Conservation (phyloP, 2,329 filamentous ascomycete genomes). For the Rachicladosporium sp. region DNA sequence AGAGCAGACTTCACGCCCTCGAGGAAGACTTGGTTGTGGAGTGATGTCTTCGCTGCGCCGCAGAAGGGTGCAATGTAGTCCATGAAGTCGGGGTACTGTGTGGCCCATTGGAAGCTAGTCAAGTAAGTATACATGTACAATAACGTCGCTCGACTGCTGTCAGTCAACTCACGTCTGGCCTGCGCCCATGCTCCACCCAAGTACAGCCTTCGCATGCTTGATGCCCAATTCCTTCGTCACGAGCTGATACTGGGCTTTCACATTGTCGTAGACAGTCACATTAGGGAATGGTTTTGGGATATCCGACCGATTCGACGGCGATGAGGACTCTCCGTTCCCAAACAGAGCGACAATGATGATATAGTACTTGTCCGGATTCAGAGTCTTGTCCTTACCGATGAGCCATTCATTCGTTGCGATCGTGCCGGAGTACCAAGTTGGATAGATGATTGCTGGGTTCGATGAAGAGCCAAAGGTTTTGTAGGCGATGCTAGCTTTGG, state of each 20-base stretch:
- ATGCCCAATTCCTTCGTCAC: slow-evolving; percentile 52
- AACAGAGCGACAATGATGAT: slow-evolving; percentile 59
- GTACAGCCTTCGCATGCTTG: slow-evolving; percentile 47
- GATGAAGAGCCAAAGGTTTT: slow-evolving; percentile 57
- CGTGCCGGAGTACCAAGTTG: slow-evolving; percentile 59
- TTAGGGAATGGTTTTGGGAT: slow-evolving; percentile 42
- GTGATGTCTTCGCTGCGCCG: slow-evolving; percentile 48
- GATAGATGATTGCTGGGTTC: slow-evolving; percentile 59
- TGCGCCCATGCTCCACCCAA: slow-evolving; percentile 62
- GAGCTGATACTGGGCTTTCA: slow-evolving; percentile 52
- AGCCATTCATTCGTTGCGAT: slow-evolving; percentile 68
- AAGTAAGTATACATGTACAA: too few species aligned
- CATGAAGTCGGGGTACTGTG: slow-evolving; percentile 42
- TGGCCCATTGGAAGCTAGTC: slow-evolving; percentile 22
- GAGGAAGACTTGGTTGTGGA: slow-evolving; percentile 58
- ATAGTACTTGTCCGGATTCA: slow-evolving; percentile 53
- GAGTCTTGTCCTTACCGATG: slow-evolving; percentile 50
- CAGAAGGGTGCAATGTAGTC: slow-evolving; percentile 55
- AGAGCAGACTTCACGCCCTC: slow-evolving; percentile 51
- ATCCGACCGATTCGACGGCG: slow-evolving; percentile 45
- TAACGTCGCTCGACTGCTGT: too few species aligned
- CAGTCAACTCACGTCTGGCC: slow-evolving; percentile 37
- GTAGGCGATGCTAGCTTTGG: slow-evolving; percentile 59
- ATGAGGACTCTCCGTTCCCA: slow-evolving; percentile 56
- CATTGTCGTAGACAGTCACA: slow-evolving; percentile 56